Conservation (phyloP, 495 filamentous ascomycete genomes). For the Evernia prunastri region DNA sequence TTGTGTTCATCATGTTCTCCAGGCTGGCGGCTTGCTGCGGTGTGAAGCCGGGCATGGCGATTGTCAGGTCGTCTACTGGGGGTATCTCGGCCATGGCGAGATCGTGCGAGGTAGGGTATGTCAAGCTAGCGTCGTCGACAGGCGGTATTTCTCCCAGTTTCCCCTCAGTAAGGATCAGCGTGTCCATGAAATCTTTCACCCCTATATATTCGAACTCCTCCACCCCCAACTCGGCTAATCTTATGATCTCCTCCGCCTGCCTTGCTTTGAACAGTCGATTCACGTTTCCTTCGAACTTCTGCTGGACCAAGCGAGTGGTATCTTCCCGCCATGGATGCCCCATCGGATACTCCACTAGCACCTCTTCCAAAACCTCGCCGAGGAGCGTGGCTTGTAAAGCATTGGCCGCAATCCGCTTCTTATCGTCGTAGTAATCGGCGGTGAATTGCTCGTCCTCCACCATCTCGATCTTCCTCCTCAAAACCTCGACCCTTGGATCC, state of each 20-base stretch:
- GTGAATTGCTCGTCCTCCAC: constrained; percentile 32
- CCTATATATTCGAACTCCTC: constrained; percentile 1
- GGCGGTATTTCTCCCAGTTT: too few relatives aligned
- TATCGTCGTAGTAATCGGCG: constrained; percentile 33
- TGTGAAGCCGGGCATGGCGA: too few relatives aligned
- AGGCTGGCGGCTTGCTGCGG: too few relatives aligned
- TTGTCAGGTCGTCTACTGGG: too few relatives aligned
- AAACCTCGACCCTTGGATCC: constrained; percentile 22
- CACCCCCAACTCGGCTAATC: not conserved
- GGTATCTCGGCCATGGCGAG: too few relatives aligned
- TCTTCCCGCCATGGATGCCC: constrained; percentile 69
- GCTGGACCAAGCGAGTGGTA: constrained; percentile 67
- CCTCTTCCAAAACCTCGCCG: constrained; percentile 49
- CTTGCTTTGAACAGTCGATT: constrained; percentile 55
- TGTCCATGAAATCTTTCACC: constrained; percentile 15
- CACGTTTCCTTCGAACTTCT: constrained; percentile 74
- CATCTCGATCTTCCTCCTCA: constrained; percentile 34
- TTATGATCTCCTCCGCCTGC: constrained; percentile 53
- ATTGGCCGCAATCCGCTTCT: constrained; percentile 27
- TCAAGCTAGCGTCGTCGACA: too few relatives aligned
- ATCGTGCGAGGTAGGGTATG: too few relatives aligned
- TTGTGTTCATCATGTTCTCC: too few relatives aligned
- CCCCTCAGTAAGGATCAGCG: not conserved
- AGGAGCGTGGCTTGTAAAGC: constrained; percentile 11
- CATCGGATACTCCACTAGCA: constrained; percentile 76